A percentile compares a stretch with the other conserved stretches of the same genome.
These are phyloP conservation scores for Scutellaria barbata DNA, from an alignment of 257 asterid species.

Conservation along the genomic window DNA sequence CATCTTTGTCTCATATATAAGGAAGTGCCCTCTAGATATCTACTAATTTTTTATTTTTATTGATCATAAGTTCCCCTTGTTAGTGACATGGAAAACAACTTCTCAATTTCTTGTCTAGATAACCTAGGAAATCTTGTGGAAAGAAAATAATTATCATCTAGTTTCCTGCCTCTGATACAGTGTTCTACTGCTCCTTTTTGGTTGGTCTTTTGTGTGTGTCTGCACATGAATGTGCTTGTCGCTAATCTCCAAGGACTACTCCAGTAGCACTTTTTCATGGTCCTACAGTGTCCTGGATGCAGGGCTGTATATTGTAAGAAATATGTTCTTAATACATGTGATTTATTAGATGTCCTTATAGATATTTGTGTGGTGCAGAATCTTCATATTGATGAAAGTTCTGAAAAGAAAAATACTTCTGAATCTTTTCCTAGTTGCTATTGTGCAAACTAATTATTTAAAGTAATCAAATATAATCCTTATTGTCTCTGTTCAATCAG, in stretches of 20 bases:
- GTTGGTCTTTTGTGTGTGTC: constrained; percentile 4
- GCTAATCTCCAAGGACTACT: background rate
- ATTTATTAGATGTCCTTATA: background rate
- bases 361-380: background rate
- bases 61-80: background rate
- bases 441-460: constrained; percentile 5
- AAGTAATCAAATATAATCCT: background rate
- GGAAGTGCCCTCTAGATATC: background rate
- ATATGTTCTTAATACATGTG: background rate
- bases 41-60: background rate
- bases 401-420: background rate
- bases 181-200: background rate
- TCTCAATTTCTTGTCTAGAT: background rate
- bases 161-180: background rate
- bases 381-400: background rate
- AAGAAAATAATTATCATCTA: background rate
- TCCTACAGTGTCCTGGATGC: constrained; percentile 11
- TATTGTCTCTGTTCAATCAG: constrained; percentile 4
- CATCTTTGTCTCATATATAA: background rate
- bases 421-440: constrained; percentile 14
- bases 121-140: background rate
- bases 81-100: background rate
- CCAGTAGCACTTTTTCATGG: background rate
- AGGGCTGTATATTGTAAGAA: background rate
- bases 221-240: background rate